A percentile compares a stretch with the other conserved stretches of the same genome.
Evolutionary conservation across 2,329 filamentous ascomycete genomes (phyloP).

Genomic region (Lithohypha guttulata): DNA sequence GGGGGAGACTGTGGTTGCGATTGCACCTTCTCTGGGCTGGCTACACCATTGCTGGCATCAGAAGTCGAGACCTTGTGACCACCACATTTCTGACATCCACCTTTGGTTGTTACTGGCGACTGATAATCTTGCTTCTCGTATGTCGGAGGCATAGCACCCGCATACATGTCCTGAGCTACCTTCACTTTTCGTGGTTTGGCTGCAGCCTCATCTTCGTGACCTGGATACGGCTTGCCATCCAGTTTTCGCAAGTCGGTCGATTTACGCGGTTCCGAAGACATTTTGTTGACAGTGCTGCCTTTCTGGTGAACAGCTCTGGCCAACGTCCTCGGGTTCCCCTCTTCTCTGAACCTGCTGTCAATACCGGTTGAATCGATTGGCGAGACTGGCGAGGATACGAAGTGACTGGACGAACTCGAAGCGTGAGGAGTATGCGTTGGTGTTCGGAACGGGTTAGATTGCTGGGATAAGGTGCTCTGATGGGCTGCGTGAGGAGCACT

Average conservation of each 20-base stretch:
- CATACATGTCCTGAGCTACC: conserved; percentile 22
- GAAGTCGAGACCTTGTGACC: conserved; percentile 1
- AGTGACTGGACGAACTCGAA: conserved; percentile 1
- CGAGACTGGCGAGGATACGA: conserved; percentile 18
- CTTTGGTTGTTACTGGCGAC: conserved; percentile 9
- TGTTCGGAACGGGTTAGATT: conserved; percentile 5
- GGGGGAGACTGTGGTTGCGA: background rate
- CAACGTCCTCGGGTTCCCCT: no score
- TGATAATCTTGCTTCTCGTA: conserved; percentile 16
- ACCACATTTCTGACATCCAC: conserved; percentile 7
- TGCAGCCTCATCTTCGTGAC: conserved; percentile 10
- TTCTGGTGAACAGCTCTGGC: no score
- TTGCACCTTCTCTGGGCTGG: background rate
- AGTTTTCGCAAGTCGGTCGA: conserved; percentile 15
- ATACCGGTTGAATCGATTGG: conserved; percentile 12
- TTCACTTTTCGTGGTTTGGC: conserved; percentile 15
- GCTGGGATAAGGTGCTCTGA: background rate
- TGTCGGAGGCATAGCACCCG: conserved; percentile 18
- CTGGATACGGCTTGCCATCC: conserved; percentile 16
- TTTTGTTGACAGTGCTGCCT: no score
- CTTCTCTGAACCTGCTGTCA: conserved; percentile 8
- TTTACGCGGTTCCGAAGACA: conserved; percentile 7
- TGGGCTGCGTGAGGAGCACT: background rate
- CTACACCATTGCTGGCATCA: background rate
- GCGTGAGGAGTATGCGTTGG: conserved; percentile 5